Percentiles rank a stretch among this genome's conserved stretches.
phyloP scores from a whole-genome alignment of 2,329 filamentous ascomycete genomes.

The Diplodia scrobiculata region DNA sequence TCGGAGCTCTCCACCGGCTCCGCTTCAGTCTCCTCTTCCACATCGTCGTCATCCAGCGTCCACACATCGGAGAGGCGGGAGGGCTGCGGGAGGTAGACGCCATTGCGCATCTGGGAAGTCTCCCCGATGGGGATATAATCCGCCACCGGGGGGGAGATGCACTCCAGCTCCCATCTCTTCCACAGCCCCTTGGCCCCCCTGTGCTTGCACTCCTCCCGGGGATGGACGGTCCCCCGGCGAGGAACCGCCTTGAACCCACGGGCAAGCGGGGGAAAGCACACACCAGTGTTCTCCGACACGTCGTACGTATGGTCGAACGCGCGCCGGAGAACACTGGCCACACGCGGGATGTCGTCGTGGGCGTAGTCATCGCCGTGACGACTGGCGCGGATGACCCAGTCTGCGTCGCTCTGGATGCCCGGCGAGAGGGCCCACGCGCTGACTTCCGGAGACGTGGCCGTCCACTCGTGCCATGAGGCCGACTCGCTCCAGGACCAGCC shows the following conservation, averaged over 20 bases:
- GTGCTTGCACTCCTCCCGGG: neutral
- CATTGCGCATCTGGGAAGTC: neutral
- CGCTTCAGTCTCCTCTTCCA: neutral
- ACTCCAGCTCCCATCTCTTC: neutral
- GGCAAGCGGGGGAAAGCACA: neutral
- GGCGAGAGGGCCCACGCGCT: conserved; percentile 1
- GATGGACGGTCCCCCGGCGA: neutral
- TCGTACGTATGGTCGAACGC: neutral
- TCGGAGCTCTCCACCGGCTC: neutral
- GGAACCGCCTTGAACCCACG: neutral
- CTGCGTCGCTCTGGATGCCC: neutral
- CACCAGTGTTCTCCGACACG: neutral
- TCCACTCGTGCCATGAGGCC: neutral
- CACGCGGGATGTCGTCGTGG: conserved; percentile 21
- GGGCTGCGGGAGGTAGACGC: neutral
- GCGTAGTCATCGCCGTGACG: conserved; percentile 3
- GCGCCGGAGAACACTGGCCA: conserved; percentile 8
- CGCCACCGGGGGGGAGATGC: neutral
- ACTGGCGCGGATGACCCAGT: neutral
- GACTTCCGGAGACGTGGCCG: conserved; percentile 4
- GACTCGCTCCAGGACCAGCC: neutral
- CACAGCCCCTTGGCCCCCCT: conserved; percentile 5
- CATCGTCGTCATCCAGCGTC: neutral
- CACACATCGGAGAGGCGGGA: neutral
- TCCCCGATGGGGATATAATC: neutral